phyloP scores from a whole-genome alignment of 371 early-diverging fungal genomes.

The Mortierella sp. region DNA sequence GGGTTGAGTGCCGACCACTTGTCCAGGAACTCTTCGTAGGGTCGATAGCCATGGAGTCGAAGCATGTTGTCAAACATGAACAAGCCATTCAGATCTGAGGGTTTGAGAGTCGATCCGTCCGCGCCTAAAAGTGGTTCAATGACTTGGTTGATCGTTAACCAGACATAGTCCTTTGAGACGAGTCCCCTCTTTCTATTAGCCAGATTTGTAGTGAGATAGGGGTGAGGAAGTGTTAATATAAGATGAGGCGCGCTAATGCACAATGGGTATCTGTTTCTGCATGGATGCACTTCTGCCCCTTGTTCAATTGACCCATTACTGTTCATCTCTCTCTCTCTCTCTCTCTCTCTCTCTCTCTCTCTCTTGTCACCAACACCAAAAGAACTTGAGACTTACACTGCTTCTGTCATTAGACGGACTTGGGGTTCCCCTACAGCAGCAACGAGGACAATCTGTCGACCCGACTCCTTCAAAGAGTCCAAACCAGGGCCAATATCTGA shows the following conservation, averaged over 20 bases:
- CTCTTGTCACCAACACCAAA: neutral
- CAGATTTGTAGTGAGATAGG: neutral
- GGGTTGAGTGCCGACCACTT: constrained; percentile 64
- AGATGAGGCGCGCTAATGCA: neutral
- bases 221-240: too few species aligned
- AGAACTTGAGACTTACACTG: constrained; percentile 34
- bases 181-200: constrained; percentile 33
- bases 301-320: neutral
- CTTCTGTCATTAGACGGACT: constrained; percentile 46
- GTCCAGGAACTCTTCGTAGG: constrained; percentile 69
- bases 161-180: constrained; percentile 62
- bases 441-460: constrained; percentile 63
- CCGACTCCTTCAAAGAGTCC: constrained; percentile 60
- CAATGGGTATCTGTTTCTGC: neutral
- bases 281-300: neutral
- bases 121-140: constrained; percentile 46
- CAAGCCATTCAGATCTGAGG: constrained; percentile 61
- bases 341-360: neutral
- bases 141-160: constrained; percentile 67
- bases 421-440: constrained; percentile 66
- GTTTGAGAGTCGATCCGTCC: constrained; percentile 28
- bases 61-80: constrained; percentile 73
- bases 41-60: constrained; percentile 64
- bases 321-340: neutral
- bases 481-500: constrained; percentile 63